These are phyloP conservation scores for Colletotrichum limetticola DNA, from an alignment of 2,329 filamentous ascomycete genomes.

Conservation along the genomic window DNA sequence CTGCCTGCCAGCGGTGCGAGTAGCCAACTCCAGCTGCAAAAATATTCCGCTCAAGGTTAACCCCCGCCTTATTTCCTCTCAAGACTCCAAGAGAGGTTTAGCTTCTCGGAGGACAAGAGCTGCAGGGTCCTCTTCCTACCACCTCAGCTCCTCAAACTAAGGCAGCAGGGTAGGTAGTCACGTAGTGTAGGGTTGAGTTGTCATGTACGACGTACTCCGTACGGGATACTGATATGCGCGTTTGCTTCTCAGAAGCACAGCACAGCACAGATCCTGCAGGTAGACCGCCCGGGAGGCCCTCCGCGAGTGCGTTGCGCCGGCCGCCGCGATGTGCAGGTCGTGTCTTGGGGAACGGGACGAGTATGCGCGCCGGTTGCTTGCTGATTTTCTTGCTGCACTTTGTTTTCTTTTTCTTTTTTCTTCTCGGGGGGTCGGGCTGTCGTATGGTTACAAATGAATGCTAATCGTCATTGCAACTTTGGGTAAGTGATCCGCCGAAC, in stretches of 20 bases:
- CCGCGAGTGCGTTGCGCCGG: neutral
- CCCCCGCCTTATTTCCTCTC: neutral
- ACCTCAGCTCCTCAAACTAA: neutral
- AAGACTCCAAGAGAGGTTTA: no score
- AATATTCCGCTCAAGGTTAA: no score
- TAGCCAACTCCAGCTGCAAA: neutral
- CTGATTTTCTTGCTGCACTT: neutral
- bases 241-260: neutral
- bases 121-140: slow-evolving; percentile 2
- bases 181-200: neutral
- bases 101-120: neutral
- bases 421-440: neutral
- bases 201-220: no score
- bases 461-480: neutral
- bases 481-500: neutral
- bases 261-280: neutral
- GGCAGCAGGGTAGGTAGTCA: no score
- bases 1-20: no score
- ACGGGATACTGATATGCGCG: neutral
- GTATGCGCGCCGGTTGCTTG: neutral
- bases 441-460: neutral
- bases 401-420: neutral
- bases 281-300: neutral
- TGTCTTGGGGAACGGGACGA: neutral
- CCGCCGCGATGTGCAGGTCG: neutral